Percentiles rank a stretch among this genome's conserved stretches.
These are phyloP conservation scores for Hemisphaericaspora xylofermentans DNA, from an alignment of 1,139 yeast species.

Conservation along the genomic window DNA sequence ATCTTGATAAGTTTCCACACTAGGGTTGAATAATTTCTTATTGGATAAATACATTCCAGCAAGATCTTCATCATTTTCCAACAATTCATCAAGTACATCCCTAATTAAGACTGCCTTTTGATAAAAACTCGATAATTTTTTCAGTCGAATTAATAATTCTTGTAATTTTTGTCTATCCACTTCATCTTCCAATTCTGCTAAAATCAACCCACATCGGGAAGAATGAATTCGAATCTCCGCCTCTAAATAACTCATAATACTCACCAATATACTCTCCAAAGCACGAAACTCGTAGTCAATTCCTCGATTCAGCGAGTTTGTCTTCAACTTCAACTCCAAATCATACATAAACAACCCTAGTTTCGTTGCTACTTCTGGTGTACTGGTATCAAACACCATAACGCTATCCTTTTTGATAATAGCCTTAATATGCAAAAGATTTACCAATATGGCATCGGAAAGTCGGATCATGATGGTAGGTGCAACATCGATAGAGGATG, in stretches of 20 bases:
- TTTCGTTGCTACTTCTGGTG: constrained; percentile 53
- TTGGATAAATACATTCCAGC: constrained; percentile 78
- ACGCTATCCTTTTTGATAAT: constrained; percentile 78
- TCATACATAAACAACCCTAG: constrained; percentile 85
- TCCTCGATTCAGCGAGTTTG: constrained; percentile 23
- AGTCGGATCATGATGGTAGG: constrained; percentile 83
- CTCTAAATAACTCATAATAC: constrained; percentile 79
- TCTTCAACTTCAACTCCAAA: constrained; percentile 72
- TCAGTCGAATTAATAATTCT: constrained; percentile 76
- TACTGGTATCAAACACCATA: constrained; percentile 75
- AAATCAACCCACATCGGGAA: constrained; percentile 69
- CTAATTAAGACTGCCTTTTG: constrained; percentile 84
- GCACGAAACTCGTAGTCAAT: constrained; percentile 82
- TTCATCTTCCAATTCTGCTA: constrained; percentile 80
- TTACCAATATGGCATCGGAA: constrained; percentile 70
- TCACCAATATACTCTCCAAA: constrained; percentile 80
- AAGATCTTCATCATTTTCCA: constrained; percentile 87
- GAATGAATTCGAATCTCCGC: constrained; percentile 80
- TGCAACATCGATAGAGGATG: constrained; percentile 83
- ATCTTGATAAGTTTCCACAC: constrained; percentile 58
- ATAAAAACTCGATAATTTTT: constrained; percentile 73
- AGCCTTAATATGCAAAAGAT: constrained; percentile 83
- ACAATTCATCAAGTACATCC: constrained; percentile 79
- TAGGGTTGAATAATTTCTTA: constrained; percentile 23
- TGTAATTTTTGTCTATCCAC: constrained; percentile 83